phyloP scores from a whole-genome alignment of 2,329 filamentous ascomycete genomes.

The Fusarium chaquense region DNA sequence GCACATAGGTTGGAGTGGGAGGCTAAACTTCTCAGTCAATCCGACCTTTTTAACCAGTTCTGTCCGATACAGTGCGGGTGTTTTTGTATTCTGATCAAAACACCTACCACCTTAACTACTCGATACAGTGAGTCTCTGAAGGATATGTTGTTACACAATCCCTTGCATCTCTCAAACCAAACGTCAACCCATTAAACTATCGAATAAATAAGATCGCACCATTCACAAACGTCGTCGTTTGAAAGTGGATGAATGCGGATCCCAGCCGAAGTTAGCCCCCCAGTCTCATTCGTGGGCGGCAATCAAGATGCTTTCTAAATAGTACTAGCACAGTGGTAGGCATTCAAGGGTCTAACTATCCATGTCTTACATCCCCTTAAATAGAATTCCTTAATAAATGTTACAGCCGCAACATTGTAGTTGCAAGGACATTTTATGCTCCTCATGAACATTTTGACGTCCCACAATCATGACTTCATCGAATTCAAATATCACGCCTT shows the following conservation, averaged over 20 bases:
- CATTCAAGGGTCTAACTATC: slow-evolving; percentile 34
- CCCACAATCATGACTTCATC: slow-evolving; percentile 40
- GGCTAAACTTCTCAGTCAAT: background rate
- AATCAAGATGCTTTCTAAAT: background rate
- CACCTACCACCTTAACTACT: background rate
- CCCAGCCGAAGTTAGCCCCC: slow-evolving; percentile 43
- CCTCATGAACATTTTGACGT: slow-evolving; percentile 30
- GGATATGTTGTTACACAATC: background rate
- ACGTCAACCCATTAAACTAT: slow-evolving; percentile 8
- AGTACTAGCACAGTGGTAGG: background rate
- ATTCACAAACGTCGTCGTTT: slow-evolving; percentile 18
- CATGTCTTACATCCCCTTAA: slow-evolving; percentile 41
- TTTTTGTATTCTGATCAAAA: background rate
- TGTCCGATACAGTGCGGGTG: background rate
- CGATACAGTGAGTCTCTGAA: background rate
- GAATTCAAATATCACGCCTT: slow-evolving; percentile 39
- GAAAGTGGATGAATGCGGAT: slow-evolving; percentile 24
- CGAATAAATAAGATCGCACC: slow-evolving; percentile 1
- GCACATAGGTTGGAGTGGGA: background rate
- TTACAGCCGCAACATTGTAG: slow-evolving; percentile 9
- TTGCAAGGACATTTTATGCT: slow-evolving; percentile 36
- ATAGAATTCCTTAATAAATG: slow-evolving; percentile 32
- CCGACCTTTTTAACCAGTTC: background rate
- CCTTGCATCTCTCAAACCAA: background rate
- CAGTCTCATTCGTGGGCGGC: slow-evolving; percentile 36